phyloP scores from a whole-genome alignment of 495 filamentous ascomycete species.

The Filosporella fistucella region DNA sequence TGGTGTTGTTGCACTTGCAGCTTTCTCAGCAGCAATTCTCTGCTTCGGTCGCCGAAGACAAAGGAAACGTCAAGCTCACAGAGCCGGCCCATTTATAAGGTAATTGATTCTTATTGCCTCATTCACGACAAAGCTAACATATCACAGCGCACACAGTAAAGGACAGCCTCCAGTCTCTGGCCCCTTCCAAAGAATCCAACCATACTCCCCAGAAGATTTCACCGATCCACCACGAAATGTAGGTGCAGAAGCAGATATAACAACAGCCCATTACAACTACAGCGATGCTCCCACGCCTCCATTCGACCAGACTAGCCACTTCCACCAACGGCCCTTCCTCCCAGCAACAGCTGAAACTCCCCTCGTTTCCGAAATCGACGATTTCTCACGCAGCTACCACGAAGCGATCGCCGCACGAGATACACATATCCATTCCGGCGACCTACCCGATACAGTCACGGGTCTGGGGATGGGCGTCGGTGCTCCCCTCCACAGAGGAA shows the following conservation, averaged over 20 bases:
- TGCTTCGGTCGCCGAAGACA: conserved; percentile 7
- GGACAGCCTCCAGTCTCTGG: conserved; percentile 4
- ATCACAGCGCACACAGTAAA: not conserved
- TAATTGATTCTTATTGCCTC: not conserved
- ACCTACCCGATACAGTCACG: conserved; percentile 5
- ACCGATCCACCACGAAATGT: not conserved
- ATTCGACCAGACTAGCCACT: not conserved
- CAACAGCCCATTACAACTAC: not conserved
- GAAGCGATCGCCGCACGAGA: conserved; percentile 2
- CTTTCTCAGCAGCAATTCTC: conserved; percentile 1
- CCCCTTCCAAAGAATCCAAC: conserved; percentile 12
- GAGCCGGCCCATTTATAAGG: conserved; percentile 13
- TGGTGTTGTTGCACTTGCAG: conserved; percentile 3
- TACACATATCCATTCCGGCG: not conserved
- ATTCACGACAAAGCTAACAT: not conserved
- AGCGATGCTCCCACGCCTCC: too few relatives aligned
- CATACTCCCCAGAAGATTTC: conserved; percentile 5
- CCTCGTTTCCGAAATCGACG: conserved; percentile 14
- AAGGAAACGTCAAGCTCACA: not conserved
- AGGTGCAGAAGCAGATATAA: not conserved
- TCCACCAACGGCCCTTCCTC: not conserved
- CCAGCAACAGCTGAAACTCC: not conserved
- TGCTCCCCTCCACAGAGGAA: not conserved
- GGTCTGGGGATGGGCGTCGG: conserved; percentile 9
- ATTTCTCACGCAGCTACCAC: conserved; percentile 13